Evolutionary conservation across 1,139 yeast species (phyloP).

Genomic region (Blastobotrys illinoisensis): DNA sequence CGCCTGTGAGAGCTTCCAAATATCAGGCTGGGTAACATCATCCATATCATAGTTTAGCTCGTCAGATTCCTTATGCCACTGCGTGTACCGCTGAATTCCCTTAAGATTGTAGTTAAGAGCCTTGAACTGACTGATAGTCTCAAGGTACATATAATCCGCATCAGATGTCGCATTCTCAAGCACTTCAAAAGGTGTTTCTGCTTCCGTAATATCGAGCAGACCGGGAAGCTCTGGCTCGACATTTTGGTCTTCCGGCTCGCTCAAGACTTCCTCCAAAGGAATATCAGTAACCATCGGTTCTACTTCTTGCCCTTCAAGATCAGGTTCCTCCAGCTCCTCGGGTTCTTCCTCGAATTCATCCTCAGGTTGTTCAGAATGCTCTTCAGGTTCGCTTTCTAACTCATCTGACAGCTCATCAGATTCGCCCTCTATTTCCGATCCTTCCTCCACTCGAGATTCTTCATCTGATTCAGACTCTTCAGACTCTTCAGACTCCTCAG

Average conservation of each 20-base stretch:
- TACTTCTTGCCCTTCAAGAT: conserved; percentile 5
- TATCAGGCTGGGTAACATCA: conserved; percentile 16
- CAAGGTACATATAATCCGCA: conserved; percentile 17
- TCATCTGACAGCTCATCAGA: conserved; percentile 5
- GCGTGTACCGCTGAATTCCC: conserved; percentile 3
- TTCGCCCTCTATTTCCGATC: conserved; percentile 1
- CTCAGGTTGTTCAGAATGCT: conserved; percentile 5
- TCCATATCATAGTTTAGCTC: conserved; percentile 10
- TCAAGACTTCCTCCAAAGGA: neutral
- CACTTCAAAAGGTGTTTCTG: conserved; percentile 1
- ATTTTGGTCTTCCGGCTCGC: conserved; percentile 7
- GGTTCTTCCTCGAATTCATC: neutral
- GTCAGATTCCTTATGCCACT: conserved; percentile 10
- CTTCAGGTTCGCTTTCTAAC: conserved; percentile 6
- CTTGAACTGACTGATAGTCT: conserved; percentile 19
- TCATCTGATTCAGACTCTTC: neutral
- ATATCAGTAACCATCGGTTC: neutral
- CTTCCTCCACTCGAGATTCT: neutral
- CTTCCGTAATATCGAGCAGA: conserved; percentile 1
- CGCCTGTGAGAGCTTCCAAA: conserved; percentile 22
- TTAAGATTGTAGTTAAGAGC: conserved; percentile 13
- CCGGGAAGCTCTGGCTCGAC: conserved; percentile 6
- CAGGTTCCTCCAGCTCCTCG: conserved; percentile 12
- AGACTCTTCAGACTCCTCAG: too few relatives aligned
- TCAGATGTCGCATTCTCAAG: conserved; percentile 2